Base-by-base conservation (phyloP, 768 basidiomycete species). In the Tricholoma terreum region DNA sequence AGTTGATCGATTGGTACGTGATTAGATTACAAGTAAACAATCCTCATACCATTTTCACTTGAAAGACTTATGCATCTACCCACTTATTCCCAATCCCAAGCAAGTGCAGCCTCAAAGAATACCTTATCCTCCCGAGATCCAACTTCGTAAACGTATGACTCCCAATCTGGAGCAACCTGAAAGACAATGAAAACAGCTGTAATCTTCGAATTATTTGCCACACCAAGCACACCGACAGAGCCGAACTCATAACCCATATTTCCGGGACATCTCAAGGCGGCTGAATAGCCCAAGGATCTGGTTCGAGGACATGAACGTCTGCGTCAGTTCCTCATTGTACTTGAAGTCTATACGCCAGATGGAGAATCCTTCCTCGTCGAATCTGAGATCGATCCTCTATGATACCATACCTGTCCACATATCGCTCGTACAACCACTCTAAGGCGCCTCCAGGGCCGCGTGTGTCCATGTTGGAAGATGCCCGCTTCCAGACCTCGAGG, bases 391-490 rank as follows among this genome's bases (percentile, higher is more conserved):
- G 42, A 17, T 43, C 8, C n/a, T 24, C 8, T 17, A 45, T 27
- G 17, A n/a, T 2, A 24, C 11, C 11, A 11, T n/a, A n/a, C n/a
- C 12, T 4, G 6, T 17, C 27, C 2, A 77, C 89, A 57, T 65
- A 95, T 92, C 96, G 87, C 72, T 92, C 71, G 80, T 97, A 96
- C 85, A 99, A 89, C 97, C 96, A 98, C 73, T 97, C 93, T 36
- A 99, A 66, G 52, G 93, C 73, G 60, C 91, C 94, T 45, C 73
- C 85, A n/a, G 89, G 63, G 35, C 90, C 92, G 54, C 90, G 86
- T 35, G 95, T 98, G n/a, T 98, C 94, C 73, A 89, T 87, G 88
- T 98, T 98, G 66, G 94, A 97, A 81, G 98, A 99, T 42, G 90
- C 89, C 40, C 92, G 87, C 74, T 98, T 98, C 94, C 93, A 97